A percentile compares a stretch with the other conserved stretches of the same genome.
These are phyloP conservation scores for Halenospora varia DNA, from an alignment of 495 filamentous ascomycete genomes.

Conservation along the genomic window DNA sequence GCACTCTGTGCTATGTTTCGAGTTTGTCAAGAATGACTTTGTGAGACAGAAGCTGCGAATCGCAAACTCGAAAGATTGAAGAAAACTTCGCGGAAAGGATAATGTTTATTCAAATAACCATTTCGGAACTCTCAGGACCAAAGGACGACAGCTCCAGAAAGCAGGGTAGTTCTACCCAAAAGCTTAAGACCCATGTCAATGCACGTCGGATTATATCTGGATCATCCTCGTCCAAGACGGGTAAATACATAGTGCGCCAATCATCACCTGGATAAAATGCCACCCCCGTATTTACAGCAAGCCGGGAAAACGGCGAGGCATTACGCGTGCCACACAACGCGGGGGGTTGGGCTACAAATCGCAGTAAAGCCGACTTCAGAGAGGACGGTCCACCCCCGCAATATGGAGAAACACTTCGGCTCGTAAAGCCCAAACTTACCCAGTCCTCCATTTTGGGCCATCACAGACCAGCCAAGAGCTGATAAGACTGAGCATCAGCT, in stretches of 20 bases:
- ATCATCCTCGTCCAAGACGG: neutral
- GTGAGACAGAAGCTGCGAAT: neutral
- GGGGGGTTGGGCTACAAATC: neutral
- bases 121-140: neutral
- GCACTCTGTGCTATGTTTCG: neutral
- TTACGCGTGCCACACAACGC: neutral
- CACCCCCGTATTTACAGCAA: neutral
- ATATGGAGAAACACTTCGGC: neutral
- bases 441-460: neutral
- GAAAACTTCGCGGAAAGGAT: neutral
- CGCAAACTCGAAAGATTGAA: neutral
- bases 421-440: neutral
- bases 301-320: neutral
- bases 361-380: neutral
- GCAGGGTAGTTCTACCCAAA: neutral
- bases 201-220: neutral
- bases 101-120: neutral
- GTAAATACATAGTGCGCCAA: neutral
- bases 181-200: neutral
- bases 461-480: neutral
- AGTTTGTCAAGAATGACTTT: neutral
- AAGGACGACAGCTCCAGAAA: neutral
- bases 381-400: neutral
- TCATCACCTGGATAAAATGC: neutral
- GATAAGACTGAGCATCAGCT: neutral